Evolutionary conservation across 805 yeast genomes (phyloP).

Genomic region (Zygotorulaspora chibaensis): DNA sequence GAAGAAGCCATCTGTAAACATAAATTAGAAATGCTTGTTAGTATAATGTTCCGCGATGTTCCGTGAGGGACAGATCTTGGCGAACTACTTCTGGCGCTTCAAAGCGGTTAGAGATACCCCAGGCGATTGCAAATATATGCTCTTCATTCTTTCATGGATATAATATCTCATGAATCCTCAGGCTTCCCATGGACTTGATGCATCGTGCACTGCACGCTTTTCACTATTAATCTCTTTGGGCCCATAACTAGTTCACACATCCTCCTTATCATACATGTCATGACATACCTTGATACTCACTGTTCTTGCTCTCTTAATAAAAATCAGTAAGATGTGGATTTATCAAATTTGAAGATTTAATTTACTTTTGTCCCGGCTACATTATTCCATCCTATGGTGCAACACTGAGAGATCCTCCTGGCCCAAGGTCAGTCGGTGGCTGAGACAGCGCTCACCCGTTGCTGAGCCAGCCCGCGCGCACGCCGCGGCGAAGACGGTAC

Average conservation of each 20-base stretch:
- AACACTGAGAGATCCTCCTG: too few relatives aligned
- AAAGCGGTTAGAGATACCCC: too few relatives aligned
- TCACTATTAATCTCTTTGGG: too few relatives aligned
- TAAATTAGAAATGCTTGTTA: conserved; percentile 1
- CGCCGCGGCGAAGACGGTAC: too few relatives aligned
- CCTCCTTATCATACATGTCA: conserved; percentile 1
- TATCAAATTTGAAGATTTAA: background rate
- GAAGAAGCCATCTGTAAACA: conserved; percentile 81
- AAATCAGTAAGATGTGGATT: background rate
- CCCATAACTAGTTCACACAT: background rate
- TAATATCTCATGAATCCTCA: background rate
- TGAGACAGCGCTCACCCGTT: too few relatives aligned
- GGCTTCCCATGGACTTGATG: background rate
- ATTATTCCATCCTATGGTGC: background rate
- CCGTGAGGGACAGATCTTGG: too few relatives aligned
- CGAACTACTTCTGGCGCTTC: too few relatives aligned
- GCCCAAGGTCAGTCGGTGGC: too few relatives aligned
- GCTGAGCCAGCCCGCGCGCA: too few relatives aligned
- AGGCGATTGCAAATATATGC: background rate
- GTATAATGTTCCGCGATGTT: conserved; percentile 1
- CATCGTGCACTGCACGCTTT: background rate
- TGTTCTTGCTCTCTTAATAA: conserved; percentile 5
- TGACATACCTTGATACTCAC: conserved; percentile 15
- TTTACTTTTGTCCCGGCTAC: background rate
- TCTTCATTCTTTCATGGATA: background rate